Conservation (phyloP, 2,329 filamentous ascomycete genomes). For the Scolecobasidium constrictum region DNA sequence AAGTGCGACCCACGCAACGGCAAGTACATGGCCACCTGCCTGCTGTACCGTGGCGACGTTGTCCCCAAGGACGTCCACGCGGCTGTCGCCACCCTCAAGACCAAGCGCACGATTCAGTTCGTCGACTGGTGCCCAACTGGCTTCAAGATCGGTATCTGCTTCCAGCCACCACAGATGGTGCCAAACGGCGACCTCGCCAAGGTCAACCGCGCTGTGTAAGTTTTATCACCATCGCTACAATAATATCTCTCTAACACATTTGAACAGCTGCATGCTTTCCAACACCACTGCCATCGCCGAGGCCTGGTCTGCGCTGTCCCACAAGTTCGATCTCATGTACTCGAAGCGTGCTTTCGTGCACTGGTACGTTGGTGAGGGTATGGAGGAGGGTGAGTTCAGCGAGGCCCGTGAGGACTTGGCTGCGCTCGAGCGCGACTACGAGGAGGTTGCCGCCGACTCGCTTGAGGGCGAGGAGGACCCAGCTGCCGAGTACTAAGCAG, state of each 20-base stretch:
- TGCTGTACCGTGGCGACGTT: constrained; percentile 97
- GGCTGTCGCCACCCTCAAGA: constrained; percentile 93
- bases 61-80: constrained; percentile 91
- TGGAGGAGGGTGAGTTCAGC: constrained; percentile 99
- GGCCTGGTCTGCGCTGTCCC: constrained; percentile 90
- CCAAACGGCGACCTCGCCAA: constrained; percentile 96
- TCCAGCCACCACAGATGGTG: constrained; percentile 91
- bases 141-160: constrained; percentile 99
- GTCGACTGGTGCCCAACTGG: constrained; percentile 99
- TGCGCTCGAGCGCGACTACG: constrained; percentile 95
- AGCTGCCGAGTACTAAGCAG: constrained; percentile 79
- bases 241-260: background rate
- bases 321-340: constrained; percentile 99
- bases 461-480: constrained; percentile 74
- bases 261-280: constrained; percentile 87
- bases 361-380: constrained; percentile 99
- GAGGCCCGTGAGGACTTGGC: constrained; percentile 98
- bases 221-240: too few species aligned
- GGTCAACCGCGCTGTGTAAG: constrained; percentile 95
- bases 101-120: constrained; percentile 98
- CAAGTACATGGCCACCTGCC: constrained; percentile 99
- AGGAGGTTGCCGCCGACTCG: constrained; percentile 94
- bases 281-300: constrained; percentile 98
- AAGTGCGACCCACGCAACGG: constrained; percentile 97
- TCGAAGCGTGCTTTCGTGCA: constrained; percentile 99